Conservation (phyloP, 1,284 basidiomycete species). For the Cutaneotrichosporon spelunceum region DNA sequence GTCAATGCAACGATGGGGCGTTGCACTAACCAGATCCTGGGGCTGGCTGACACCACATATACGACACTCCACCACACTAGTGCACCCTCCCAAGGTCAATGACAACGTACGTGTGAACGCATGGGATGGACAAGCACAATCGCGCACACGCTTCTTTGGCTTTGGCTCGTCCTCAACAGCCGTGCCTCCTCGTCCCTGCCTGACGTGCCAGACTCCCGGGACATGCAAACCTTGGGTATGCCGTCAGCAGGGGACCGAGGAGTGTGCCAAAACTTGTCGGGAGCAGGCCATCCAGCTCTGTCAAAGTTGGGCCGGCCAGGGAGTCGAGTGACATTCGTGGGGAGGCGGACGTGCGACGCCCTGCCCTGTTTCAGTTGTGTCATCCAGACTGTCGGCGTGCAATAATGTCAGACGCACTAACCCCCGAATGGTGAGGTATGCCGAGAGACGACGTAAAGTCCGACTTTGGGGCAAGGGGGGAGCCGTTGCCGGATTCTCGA, state of each 20-base stretch:
- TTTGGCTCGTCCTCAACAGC: background rate
- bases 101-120: too few relatives aligned
- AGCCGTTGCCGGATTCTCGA: background rate
- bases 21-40: too few relatives aligned
- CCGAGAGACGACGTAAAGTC: background rate
- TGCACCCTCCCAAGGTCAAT: too few relatives aligned
- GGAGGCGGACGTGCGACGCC: background rate
- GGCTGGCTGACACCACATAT: too few relatives aligned
- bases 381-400: background rate
- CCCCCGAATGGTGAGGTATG: background rate
- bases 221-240: background rate
- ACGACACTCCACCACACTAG: background rate
- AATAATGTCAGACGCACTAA: constrained; percentile 1
- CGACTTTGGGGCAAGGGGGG: background rate
- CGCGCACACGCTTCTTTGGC: background rate
- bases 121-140: background rate
- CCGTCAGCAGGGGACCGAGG: background rate
- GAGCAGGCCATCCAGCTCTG: background rate
- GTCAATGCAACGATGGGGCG: too few relatives aligned
- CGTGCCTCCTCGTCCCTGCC: too few relatives aligned
- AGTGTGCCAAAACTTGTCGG: background rate
- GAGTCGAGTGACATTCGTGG: background rate
- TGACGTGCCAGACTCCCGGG: background rate
- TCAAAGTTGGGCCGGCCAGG: background rate
- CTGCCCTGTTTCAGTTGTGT: background rate